phyloP scores from a whole-genome alignment of 1,284 basidiomycete species.

The Xanthoconium separans region DNA sequence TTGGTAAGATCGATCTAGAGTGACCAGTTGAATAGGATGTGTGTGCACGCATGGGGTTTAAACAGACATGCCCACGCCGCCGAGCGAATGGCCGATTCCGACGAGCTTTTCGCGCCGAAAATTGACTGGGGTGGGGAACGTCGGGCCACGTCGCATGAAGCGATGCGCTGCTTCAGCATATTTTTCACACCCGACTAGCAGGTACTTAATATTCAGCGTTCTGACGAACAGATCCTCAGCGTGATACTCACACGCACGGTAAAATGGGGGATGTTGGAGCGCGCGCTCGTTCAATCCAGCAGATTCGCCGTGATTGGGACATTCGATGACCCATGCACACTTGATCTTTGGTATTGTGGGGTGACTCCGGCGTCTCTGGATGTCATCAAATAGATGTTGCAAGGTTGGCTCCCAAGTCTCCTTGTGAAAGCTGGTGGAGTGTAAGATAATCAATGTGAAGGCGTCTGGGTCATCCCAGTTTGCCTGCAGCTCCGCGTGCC shows the following conservation, averaged over 20 bases:
- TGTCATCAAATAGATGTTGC: conserved; percentile 17
- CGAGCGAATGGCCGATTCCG: conserved; percentile 62
- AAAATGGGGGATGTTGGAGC: conserved; percentile 41
- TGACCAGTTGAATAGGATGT: conserved; percentile 14
- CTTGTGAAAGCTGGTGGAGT: conserved; percentile 67
- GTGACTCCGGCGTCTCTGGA: conserved; percentile 5
- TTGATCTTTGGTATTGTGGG: conserved; percentile 35
- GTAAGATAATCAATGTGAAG: conserved; percentile 53
- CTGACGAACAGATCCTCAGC: neutral
- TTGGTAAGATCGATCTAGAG: conserved; percentile 49
- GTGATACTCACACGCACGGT: conserved; percentile 43
- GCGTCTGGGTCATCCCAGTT: conserved; percentile 37
- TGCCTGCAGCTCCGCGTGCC: conserved; percentile 38
- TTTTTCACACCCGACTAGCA: conserved; percentile 56
- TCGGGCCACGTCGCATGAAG: conserved; percentile 45
- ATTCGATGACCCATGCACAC: conserved; percentile 53
- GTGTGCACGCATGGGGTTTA: neutral
- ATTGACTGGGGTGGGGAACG: conserved; percentile 39
- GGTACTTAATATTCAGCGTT: neutral
- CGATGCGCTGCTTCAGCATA: conserved; percentile 55
- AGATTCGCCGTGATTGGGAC: conserved; percentile 52
- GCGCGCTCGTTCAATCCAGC: conserved; percentile 40
- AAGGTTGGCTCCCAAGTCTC: conserved; percentile 65
- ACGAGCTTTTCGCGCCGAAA: conserved; percentile 49
- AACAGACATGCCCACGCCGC: conserved; percentile 58